Evolutionary conservation across 2,329 filamentous ascomycete species (phyloP), one percentile per base, ranked within the genome.

Genomic region (Diaporthe longicolla): DNA sequence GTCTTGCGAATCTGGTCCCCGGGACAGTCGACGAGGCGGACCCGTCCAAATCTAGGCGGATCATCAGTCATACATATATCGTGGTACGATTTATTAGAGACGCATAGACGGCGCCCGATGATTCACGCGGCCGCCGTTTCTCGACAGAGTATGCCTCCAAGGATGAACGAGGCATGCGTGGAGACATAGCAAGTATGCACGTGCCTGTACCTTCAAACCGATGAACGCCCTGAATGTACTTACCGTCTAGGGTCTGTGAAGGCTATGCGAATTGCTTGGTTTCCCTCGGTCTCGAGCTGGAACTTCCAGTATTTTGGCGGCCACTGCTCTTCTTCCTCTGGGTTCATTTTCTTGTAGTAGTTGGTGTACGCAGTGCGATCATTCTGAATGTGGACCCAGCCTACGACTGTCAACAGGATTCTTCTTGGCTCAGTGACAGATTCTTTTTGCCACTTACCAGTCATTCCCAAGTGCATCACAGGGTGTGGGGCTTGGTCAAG

Each of bases 291-390:
- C 78, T 92, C 89, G 24, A 98, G 83, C 6, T 93, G 85, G 78
- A 98, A 98, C 78, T 98, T 98, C 90, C 92, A 94, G 82, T 92
- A 97, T 78, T 92, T 93, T 0, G 97, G 97, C 19, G 97, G 97
- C 96, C 96, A 98, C 63, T 89, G 78, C 9, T 85, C 83, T n/a
- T 84, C 86, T 65, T 91, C 88, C 40, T 89, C 88, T 45, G 89
- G 82, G 75, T 88, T 91, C 79, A 90, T 89, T 74, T 91, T 91
- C 77, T 94, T 93, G 84, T 97, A 97, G 83, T 97, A 95, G 75
- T 92, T 92, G 57, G 92, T 94, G 83, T 97, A 95, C 43, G 91
- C 91, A 4, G 93, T 95, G 75, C 92, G 90, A 73, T 94, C 92
- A 76, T 92, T 92, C 77, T 90, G 92, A 81, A 98, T 95, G 79